Evolutionary conservation across 805 yeast species (phyloP).

Genomic region (Cyberlindnera mrakii): DNA sequence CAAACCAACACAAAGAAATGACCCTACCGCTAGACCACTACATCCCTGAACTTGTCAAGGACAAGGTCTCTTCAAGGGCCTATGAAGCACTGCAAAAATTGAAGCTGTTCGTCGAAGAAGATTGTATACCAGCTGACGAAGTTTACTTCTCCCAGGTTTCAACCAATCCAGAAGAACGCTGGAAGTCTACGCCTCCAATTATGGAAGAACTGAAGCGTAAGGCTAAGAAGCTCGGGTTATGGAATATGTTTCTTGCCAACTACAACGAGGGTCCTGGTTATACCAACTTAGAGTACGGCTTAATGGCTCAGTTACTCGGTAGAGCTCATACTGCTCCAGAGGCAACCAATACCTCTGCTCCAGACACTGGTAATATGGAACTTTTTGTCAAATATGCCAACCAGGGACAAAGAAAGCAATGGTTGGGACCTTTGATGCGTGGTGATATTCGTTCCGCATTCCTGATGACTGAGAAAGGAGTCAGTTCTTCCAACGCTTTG

Average conservation of each 20-base stretch:
- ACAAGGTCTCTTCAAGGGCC: constrained; percentile 29
- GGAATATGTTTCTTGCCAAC: constrained; percentile 50
- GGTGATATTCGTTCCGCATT: constrained; percentile 57
- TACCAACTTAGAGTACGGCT: constrained; percentile 56
- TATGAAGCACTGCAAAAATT: constrained; percentile 28
- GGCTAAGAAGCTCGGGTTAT: constrained; percentile 47
- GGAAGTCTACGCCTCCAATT: constrained; percentile 42
- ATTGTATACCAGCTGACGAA: constrained; percentile 52
- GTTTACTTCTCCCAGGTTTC: constrained; percentile 36
- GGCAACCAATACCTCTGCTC: constrained; percentile 54
- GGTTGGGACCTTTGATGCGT: constrained; percentile 46
- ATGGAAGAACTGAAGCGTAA: constrained; percentile 45
- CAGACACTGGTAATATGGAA: constrained; percentile 58
- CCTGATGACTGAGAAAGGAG: constrained; percentile 58
- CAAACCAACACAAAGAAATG: neutral
- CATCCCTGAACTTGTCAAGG: constrained; percentile 31
- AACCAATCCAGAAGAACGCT: constrained; percentile 35
- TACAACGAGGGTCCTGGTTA: constrained; percentile 46
- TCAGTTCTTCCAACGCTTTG: constrained; percentile 56
- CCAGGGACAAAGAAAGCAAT: constrained; percentile 38
- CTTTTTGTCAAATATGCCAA: constrained; percentile 33
- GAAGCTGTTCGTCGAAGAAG: constrained; percentile 48
- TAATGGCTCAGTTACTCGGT: constrained; percentile 61
- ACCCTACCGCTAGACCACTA: constrained; percentile 17
- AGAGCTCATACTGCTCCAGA: constrained; percentile 49